Base-by-base conservation (phyloP, 75 land plant genomes). In the Larix kaempferi region DNA sequence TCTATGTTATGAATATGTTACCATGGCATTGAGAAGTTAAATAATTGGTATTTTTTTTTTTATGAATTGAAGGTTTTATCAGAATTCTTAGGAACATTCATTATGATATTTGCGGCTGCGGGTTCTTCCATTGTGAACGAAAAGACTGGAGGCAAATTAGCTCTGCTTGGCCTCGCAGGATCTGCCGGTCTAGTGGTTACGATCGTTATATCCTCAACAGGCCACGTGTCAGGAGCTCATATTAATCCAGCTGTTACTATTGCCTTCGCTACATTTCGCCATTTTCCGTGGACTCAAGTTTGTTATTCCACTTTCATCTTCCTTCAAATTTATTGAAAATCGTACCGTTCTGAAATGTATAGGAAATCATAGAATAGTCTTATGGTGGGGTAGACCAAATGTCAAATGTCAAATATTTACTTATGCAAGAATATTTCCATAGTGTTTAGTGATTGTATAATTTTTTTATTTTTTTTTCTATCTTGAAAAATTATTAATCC, bases 141-240 rank as follows among this genome's bases (percentile, higher is more conserved):
- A 71, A 91, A 93, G 85, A 89, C 86, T 71, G 78, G 78, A 25
- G 88, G 88, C 2, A 78, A 83, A 1, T 86, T 89, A 65, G 83
- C 88, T 0, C 84, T 89, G 61, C 71, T 95, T n/a, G 98, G 98
- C 5, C 86, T 84, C 12, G 94, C 98, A 1, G 88, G 88, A 0
- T 83, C 90, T 25, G 82, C 92, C 0, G 98, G 96, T 21, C 84
- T 95, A 49, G 96, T 91, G 17, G 89, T 93, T 26, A 91, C 88
- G 91, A 84, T 93, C 35, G 85, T 95, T 55, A 93, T 95, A 77
- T 84, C 88, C 7, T 80, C 96, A 3, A 88, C 88, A 0, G 98
- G 98, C 55, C 98, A 95, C 84, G 91, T 95, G 78, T 95, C 98
- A 1, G 98, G 98, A 5, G 98, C 98, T 21, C 98, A 95, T 75